Evolutionary conservation across 192 early-diverging fungal species (phyloP), one percentile per base, ranked within the genome.

Genomic region (Paraglomus brasilianum): DNA sequence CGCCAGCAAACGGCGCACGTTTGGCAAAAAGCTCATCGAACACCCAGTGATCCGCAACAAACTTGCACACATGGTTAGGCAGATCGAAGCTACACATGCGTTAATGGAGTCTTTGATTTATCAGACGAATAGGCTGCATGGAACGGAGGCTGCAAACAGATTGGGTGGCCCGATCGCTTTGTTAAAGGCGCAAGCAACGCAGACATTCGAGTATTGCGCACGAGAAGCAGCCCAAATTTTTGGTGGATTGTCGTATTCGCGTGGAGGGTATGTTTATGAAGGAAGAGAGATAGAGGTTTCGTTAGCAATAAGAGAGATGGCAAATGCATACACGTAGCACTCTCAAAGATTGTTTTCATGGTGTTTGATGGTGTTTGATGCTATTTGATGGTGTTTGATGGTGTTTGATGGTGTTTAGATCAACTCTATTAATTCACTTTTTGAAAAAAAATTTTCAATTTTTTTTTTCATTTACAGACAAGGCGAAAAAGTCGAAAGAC

Each of bases 171-270:
- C 91, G 2, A 90, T 95, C 75, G 93, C 93, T 10, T 74, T 95
- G 44, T 80, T 91, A 68, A 95, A 95, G 78, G 92, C 91, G 13
- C 91, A 93, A 70, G 56, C 86, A 3, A 93, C 93, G 5, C 92
- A 91, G 70, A 95, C 92, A 6, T 87, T 95, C 70, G 93, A 95
- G 72, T 95, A 74, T 75, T 92, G 91, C 73, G 92, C 92, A 24
- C 85, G 93, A 57, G 93, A 95, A 79, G 93, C 93, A 8, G 82
- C 89, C n/a, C 93, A 93, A 77, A 93, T 95, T 71, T 93, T 93
- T 84, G 93, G 93, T 65, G 93, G 93, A 41, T 64, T 95, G 36
- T 72, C 87, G 0, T 95, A 93, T 60, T 82, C 86, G n/a, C 83
- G 90, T 52, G 93, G 93, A 38, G 88, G 67, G 67, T 69, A 24